A percentile compares a stretch with the other conserved stretches of the same genome.
Evolutionary conservation across 2,329 filamentous ascomycete species (phyloP).

Genomic region (Orbilia quercus): DNA sequence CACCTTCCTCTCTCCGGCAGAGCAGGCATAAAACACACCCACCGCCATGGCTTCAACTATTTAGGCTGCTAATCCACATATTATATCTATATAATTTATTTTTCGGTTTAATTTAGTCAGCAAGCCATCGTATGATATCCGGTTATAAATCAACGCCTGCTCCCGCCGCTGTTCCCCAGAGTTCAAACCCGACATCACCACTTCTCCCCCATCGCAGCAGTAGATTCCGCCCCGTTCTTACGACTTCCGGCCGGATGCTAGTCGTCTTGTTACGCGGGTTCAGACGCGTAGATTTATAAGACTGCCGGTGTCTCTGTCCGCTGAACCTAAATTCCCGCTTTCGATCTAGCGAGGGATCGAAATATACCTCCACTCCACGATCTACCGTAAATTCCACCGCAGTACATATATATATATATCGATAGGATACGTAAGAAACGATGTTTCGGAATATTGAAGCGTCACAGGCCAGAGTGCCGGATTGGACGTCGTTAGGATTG

Average conservation of each 20-base stretch:
- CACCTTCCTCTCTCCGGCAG: conserved; percentile 2
- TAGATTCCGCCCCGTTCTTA: conserved; percentile 7
- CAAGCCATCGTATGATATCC: not conserved
- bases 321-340: not conserved
- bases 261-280: not conserved
- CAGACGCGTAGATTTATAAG: conserved; percentile 16
- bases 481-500: conserved; percentile 15
- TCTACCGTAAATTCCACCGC: not conserved
- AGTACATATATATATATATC: no score
- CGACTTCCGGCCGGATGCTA: conserved; percentile 5
- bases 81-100: not conserved
- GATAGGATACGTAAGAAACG: no score
- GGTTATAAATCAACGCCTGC: conserved; percentile 19
- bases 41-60: conserved; percentile 26
- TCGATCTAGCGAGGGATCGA: not conserved
- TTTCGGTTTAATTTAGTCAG: not conserved
- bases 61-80: conserved; percentile 3
- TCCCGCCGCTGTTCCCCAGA: no score
- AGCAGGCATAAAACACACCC: not conserved
- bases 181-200: conserved; percentile 1
- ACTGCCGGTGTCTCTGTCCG: not conserved
- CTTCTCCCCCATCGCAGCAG: not conserved
- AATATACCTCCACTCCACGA: not conserved
- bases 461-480: conserved; percentile 7
- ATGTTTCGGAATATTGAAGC: conserved; percentile 23